A percentile compares a stretch with the other conserved stretches of the same genome.
These are phyloP conservation scores for Saturnispora kantuleensis DNA, from an alignment of 805 yeast genomes.

Conservation along the genomic window DNA sequence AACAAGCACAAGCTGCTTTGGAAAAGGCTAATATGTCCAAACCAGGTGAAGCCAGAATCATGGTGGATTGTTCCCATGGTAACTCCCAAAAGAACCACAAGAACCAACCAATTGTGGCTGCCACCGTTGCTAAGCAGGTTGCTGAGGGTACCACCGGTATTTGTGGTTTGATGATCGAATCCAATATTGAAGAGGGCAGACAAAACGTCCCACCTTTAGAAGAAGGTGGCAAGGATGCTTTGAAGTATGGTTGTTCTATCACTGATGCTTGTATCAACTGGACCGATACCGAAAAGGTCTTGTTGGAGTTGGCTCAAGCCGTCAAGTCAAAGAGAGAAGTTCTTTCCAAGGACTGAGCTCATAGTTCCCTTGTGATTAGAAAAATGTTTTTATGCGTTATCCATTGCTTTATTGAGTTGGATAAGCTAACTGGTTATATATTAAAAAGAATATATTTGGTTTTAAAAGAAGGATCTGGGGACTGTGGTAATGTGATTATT, in stretches of 20 bases:
- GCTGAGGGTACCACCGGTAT: conserved; percentile 62
- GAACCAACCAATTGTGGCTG: conserved; percentile 88
- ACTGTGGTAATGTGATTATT: too few relatives aligned
- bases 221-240: conserved; percentile 59
- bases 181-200: conserved; percentile 84
- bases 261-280: conserved; percentile 97
- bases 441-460: too few relatives aligned
- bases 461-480: too few relatives aligned
- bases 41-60: conserved; percentile 51
- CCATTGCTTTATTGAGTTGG: neutral
- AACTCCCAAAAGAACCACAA: conserved; percentile 84
- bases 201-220: conserved; percentile 67
- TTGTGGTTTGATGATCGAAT: conserved; percentile 95
- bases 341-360: neutral
- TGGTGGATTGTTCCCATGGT: conserved; percentile 98
- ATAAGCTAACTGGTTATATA: too few relatives aligned
- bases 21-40: conserved; percentile 31
- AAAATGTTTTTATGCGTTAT: neutral
- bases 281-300: conserved; percentile 70
- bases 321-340: conserved; percentile 62
- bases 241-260: conserved; percentile 88
- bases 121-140: conserved; percentile 68
- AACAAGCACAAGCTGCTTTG: conserved; percentile 53
- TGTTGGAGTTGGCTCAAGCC: conserved; percentile 65
- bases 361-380: neutral